A percentile compares a stretch with the other conserved stretches of the same genome.
Conservation (phyloP, 176 grass and related monocot species). For the Rhynchospora tenuis region DNA sequence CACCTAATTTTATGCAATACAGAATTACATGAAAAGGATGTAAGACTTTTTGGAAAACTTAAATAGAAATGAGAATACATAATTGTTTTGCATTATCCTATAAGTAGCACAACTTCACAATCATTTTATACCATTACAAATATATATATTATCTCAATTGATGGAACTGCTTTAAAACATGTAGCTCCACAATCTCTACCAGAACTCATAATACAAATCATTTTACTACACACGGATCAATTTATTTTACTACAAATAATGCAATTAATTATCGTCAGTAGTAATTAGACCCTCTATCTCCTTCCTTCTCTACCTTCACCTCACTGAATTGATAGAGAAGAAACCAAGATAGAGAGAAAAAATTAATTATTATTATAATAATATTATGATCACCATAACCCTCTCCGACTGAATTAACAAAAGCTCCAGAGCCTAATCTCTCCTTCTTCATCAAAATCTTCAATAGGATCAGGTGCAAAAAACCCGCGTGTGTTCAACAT, state of each 20-base stretch:
- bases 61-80: background rate
- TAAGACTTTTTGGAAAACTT: background rate
- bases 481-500: slow-evolving; percentile 63
- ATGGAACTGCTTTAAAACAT: slow-evolving; percentile 86
- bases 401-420: slow-evolving; percentile 29
- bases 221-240: slow-evolving; percentile 10
- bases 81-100: background rate
- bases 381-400: background rate
- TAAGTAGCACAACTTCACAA: background rate
- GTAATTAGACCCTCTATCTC: slow-evolving; percentile 9
- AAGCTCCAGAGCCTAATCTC: slow-evolving; percentile 88
- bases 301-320: slow-evolving; percentile 17
- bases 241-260: slow-evolving; percentile 7
- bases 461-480: slow-evolving; percentile 42
- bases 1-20: background rate
- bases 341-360: background rate
- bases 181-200: slow-evolving; percentile 53
- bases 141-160: slow-evolving; percentile 32
- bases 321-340: slow-evolving; percentile 30
- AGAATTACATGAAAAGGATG: background rate
- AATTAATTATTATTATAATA: background rate
- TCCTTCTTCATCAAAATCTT: slow-evolving; percentile 78
- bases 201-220: slow-evolving; percentile 28
- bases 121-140: background rate
- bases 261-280: slow-evolving; percentile 8